phyloP scores from a whole-genome alignment of 805 yeast genomes.

The Metschnikowia arizonensis region DNA sequence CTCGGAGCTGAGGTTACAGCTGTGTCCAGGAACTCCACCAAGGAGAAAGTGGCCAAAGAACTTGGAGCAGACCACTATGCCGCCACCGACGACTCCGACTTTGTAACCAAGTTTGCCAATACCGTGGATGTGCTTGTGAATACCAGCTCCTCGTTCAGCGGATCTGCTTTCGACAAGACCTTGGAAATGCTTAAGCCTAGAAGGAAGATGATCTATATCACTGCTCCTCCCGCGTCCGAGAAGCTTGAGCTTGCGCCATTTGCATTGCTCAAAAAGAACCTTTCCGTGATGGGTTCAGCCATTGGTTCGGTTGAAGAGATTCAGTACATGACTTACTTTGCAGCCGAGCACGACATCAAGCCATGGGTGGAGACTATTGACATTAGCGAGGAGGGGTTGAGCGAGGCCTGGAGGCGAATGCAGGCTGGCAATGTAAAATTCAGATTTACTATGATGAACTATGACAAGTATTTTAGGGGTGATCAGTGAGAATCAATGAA shows the following conservation, averaged over 20 bases:
- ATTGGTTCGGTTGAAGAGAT: slow-evolving; percentile 17
- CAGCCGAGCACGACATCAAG: slow-evolving; percentile 17
- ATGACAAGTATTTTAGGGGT: slow-evolving; percentile 17
- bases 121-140: slow-evolving; percentile 15
- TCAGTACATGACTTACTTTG: slow-evolving; percentile 18
- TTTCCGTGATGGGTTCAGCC: slow-evolving; percentile 16
- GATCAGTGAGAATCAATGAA: too few species aligned
- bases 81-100: slow-evolving; percentile 23
- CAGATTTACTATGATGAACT: slow-evolving; percentile 18
- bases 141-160: slow-evolving; percentile 19
- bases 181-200: slow-evolving; percentile 15
- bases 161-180: slow-evolving; percentile 16
- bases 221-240: slow-evolving; percentile 15
- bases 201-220: slow-evolving; percentile 17
- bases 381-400: slow-evolving; percentile 16
- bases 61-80: slow-evolving; percentile 49
- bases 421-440: slow-evolving; percentile 18
- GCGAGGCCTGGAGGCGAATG: slow-evolving; percentile 15
- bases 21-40: slow-evolving; percentile 48
- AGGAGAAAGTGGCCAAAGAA: slow-evolving; percentile 48
- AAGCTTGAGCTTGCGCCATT: slow-evolving; percentile 10
- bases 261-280: slow-evolving; percentile 12
- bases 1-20: slow-evolving; percentile 60
- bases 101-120: slow-evolving; percentile 10
- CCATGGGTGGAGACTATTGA: slow-evolving; percentile 20